A percentile compares a stretch with the other conserved stretches of the same genome.
Conservation (phyloP, 352 stramenopile species). For the Phytophthora fragariaefolia region DNA sequence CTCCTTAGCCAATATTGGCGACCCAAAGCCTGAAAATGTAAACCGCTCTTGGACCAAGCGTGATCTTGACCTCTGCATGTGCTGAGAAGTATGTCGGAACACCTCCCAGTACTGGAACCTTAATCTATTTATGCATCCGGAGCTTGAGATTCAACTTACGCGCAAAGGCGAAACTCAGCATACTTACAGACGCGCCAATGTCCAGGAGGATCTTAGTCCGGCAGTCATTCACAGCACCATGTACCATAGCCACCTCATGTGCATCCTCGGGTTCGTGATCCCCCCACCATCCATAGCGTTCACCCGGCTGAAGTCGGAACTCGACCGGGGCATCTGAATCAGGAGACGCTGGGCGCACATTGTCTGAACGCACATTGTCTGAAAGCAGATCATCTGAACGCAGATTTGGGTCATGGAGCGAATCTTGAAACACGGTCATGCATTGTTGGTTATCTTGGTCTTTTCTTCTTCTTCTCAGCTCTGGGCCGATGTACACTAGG, state of each 20-base stretch:
- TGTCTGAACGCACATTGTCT: neutral
- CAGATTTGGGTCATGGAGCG: neutral
- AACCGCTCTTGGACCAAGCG: neutral
- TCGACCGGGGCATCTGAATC: neutral
- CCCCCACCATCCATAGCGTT: neutral
- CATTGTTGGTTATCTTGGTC: neutral
- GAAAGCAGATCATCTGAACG: neutral
- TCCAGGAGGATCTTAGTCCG: neutral
- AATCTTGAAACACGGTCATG: neutral
- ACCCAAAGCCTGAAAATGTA: neutral
- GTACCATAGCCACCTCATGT: neutral
- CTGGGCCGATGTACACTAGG: neutral
- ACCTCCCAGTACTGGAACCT: neutral
- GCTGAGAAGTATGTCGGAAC: neutral
- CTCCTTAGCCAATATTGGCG: neutral
- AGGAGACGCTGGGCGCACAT: neutral
- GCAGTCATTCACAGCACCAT: neutral
- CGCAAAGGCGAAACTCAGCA: neutral
- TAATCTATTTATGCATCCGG: neutral
- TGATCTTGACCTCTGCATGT: neutral
- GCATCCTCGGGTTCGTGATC: neutral
- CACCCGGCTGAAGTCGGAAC: neutral
- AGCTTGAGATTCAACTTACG: neutral
- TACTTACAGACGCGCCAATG: neutral
- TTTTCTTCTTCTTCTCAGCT: neutral